A percentile compares a stretch with the other conserved stretches of the same genome.
These are phyloP conservation scores for Solanum pinnatisectum DNA, from an alignment of 257 asterid species.

Conservation along the genomic window DNA sequence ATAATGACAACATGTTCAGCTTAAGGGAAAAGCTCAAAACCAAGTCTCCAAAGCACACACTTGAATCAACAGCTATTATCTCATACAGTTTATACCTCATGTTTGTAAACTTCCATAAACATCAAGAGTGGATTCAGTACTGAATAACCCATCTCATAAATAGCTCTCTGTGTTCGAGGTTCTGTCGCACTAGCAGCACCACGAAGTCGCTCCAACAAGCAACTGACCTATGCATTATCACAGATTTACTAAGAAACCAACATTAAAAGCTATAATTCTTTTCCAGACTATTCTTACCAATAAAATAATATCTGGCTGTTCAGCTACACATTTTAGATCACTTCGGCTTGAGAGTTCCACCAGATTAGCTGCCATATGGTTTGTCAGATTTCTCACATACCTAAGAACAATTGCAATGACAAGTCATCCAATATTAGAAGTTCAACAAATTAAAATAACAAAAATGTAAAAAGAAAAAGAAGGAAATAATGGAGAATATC, in stretches of 20 bases:
- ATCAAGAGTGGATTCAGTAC: slow-evolving; percentile 63
- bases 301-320: slow-evolving; percentile 80
- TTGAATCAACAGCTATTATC: slow-evolving; percentile 5
- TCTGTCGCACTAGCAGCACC: slow-evolving; percentile 94
- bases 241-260: neutral
- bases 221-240: slow-evolving; percentile 54
- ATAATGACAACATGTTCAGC: neutral
- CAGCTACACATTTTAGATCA: slow-evolving; percentile 66
- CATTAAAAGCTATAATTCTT: neutral
- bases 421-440: slow-evolving; percentile 5
- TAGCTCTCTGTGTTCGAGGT: slow-evolving; percentile 80
- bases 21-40: slow-evolving; percentile 1
- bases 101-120: slow-evolving; percentile 70
- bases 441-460: slow-evolving; percentile 7
- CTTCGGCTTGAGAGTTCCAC: slow-evolving; percentile 61
- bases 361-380: slow-evolving; percentile 60
- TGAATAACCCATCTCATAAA: slow-evolving; percentile 78
- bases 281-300: slow-evolving; percentile 35
- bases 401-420: slow-evolving; percentile 25
- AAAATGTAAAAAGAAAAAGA: neutral
- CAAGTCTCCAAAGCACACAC: slow-evolving; percentile 2
- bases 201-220: slow-evolving; percentile 93
- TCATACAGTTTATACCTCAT: slow-evolving; percentile 49
- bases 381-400: slow-evolving; percentile 57
- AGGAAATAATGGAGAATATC: slow-evolving; percentile 1